Evolutionary conservation across 164 flowering plant species (phyloP), one percentile per base, ranked within the genome.

Genomic region (Santalum album): DNA sequence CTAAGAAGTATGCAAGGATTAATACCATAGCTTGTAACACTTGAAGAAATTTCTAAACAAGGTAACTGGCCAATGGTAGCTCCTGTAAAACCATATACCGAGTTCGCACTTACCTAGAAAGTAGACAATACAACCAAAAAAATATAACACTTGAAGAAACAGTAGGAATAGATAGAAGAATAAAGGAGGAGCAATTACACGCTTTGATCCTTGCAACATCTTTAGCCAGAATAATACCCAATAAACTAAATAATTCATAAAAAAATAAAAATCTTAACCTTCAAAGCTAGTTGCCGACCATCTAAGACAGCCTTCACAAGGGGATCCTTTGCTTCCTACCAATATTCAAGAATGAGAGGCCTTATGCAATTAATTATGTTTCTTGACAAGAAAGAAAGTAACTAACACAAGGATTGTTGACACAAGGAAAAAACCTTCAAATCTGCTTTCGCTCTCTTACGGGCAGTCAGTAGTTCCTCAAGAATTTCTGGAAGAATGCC

Each of bases 401-500:
- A 45, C 1, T 5, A 35, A 53, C 52, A 15, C 21, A 20, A 9
- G 6, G 14, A 3, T 3, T 2, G 43, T 16, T 50, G 34, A 10
- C 19, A 20, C 22, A 15, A 47, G 24, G 53, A 21, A 51, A 52
- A 44, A 49, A 90, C 99, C 96, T 94, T 94, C 60, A 94, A 56
- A 76, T 87, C 99, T 40, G 90, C 90, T 68, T 90, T 94, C 12
- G 99, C 99, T 69, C 95, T 78, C 76, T 74, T 94, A 51, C 99
- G 95, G 70, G 99, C 99, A 67, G 87, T 51, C 68, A 94, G 57
- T 38, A 90, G 70, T 63, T 90, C 99, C 69, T 90, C 96, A 60
- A 90, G 90, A 70, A 89, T 90, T 77, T 90, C 97, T 22, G 99
- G 96, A 71, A 94, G 96, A 58, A 94, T 94, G 12, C 99, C 99